Base-by-base conservation (phyloP, 129 eudicot genomes). In the Lonicera japonica region DNA sequence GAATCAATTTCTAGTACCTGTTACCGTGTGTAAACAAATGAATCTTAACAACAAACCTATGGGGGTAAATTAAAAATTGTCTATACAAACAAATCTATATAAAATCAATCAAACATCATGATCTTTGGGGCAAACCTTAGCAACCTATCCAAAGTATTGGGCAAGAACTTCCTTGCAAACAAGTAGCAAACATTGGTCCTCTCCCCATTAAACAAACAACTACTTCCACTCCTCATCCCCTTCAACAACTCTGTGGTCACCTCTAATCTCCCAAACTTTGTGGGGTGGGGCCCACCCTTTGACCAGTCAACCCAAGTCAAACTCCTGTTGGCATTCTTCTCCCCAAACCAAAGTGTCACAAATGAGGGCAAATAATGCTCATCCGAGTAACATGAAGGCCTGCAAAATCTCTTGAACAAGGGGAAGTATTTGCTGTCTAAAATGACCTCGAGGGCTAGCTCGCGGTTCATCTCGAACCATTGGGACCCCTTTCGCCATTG, bases 401-500 rank as follows among this genome's bases (percentile, higher is more conserved):
- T 23, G 40, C 61, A 57, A 57, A 23, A 25, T 15, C 25, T 16
- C 19, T 25, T 24, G 15, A 57, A 57, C 29, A 57, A 14, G 2
- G 20, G 41, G 13, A 21, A 57, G 25, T 57, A 57, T 25, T 13
- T 57, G 38, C 41, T n/a, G 18, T 57, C 61, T 1, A 20, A 10
- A 15, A 57, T 16, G 8, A 57, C 61, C 40, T 25, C 38, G n/a
- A 25, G 10, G 40, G 61, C 61, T n/a, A 57, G 61, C 40, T 57
- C 43, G 5, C 61, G 61, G 34, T 57, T 8, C 4, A 24, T 2
- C 39, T 23, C 39, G 19, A 57, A 57, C 61, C 61, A 57, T 38
- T 57, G 61, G 40, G 61, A 57, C 16, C 40, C 61, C 40, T 57
- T 57, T 15, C 61, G 61, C 61, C 61, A 57, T 12, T 57, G 38